Conservation (phyloP, 179 eudicot genomes). For the Gypsophila paniculata region DNA sequence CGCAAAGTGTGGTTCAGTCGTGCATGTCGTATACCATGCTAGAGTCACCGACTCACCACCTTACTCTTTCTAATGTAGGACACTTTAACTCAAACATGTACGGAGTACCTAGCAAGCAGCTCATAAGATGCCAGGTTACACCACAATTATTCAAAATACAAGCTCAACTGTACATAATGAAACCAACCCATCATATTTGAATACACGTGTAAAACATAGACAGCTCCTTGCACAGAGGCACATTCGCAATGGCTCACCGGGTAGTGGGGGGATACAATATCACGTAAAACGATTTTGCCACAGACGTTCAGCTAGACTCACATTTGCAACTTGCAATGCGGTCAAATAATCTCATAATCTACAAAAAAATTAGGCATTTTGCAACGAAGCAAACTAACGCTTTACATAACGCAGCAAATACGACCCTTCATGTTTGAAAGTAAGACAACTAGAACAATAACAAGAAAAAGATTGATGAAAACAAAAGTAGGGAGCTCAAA, state of each 20-base stretch:
- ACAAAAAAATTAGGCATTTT: background rate
- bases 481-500: conserved; percentile 1
- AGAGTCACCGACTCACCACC: too few relatives aligned
- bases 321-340: background rate
- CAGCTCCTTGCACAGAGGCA: too few relatives aligned
- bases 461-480: background rate
- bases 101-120: too few relatives aligned
- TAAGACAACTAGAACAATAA: too few relatives aligned
- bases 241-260: background rate
- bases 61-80: too few relatives aligned
- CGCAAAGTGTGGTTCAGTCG: background rate
- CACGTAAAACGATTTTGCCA: background rate
- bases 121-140: too few relatives aligned
- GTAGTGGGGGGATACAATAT: background rate
- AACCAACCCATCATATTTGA: background rate
- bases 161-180: too few relatives aligned
- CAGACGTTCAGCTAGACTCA: background rate
- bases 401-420: background rate
- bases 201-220: background rate
- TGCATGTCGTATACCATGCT: too few relatives aligned
- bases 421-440: background rate
- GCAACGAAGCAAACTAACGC: background rate
- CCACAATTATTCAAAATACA: too few relatives aligned
- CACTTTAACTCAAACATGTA: too few relatives aligned
- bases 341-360: background rate